Base-by-base conservation (phyloP, 1,284 basidiomycete species). In the Laetiporus sulphureus region DNA sequence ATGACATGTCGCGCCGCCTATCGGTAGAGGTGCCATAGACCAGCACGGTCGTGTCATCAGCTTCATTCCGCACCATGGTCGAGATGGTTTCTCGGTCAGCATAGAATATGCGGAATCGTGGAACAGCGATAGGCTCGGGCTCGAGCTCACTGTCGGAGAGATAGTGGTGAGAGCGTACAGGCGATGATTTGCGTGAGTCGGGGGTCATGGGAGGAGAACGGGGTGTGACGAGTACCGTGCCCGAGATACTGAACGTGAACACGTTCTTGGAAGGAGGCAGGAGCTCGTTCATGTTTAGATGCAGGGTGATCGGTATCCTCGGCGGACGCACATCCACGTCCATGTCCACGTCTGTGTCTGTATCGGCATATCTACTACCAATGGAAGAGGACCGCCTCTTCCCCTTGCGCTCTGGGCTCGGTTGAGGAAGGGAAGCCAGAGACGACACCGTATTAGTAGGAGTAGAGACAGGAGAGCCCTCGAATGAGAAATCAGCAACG, bases 221-320 rank as follows among this genome's bases (percentile, higher is more conserved):
- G 18, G 81, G 69, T 3, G 68, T 69, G 23, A 89, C 61, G 4
- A 86, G 60, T 30, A 88, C 67, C 3, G 71, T 78, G 3, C 85
- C 84, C 3, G 70, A 68, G 30, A 89, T 73, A 11, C 64, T 72
- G 57, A 88, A 83, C 3, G 70, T 72, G 53, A 88, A 79, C 5
- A 67, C 58, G 44, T 76, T 79, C 57, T 77, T 80, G 22, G 72
- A 62, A 3, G 81, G 75, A 2, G 76, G 72, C n/a, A 77, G 63
- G 12, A 88, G 64, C 32, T 87, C 82, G 53, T 84, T 84, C 68
- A 88, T 83, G 53, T 88, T 85, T 42, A 89, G 53, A 55, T 87
- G 84, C 4, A 89, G 61, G 0, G 83, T 85, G 25, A 84, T 66
- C 3, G 78, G 75, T n/a, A 67, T 62, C 13, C 68, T 69, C 2